These are phyloP conservation scores for Phialophora chinensis DNA, from an alignment of 2,329 filamentous ascomycete genomes.

Conservation along the genomic window DNA sequence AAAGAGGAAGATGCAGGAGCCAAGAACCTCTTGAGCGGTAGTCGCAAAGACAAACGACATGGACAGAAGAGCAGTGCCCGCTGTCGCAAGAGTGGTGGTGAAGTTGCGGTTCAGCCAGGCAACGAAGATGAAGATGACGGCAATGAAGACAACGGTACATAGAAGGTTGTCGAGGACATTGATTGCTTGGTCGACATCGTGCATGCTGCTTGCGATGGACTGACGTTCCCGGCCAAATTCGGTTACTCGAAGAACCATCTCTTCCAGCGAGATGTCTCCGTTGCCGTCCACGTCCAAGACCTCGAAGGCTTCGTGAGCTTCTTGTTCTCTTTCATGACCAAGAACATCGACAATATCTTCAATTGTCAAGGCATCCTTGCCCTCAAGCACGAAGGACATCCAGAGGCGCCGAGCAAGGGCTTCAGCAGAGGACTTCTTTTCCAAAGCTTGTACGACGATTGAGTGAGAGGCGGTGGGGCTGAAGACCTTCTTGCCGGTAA, in stretches of 20 bases:
- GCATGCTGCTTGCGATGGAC: conserved; percentile 89
- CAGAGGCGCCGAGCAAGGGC: conserved; percentile 93
- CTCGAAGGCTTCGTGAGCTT: conserved; percentile 84
- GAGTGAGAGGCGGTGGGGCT: conserved; percentile 90
- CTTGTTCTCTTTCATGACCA: conserved; percentile 71
- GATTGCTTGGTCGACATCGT: conserved; percentile 95
- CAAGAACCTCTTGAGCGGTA: conserved; percentile 92
- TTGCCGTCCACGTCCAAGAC: conserved; percentile 86
- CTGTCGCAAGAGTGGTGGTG: conserved; percentile 82
- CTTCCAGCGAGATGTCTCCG: conserved; percentile 91
- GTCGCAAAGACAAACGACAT: conserved; percentile 96
- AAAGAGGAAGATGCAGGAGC: conserved; percentile 97
- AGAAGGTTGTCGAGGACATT: conserved; percentile 87
- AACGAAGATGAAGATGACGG: conserved; percentile 84
- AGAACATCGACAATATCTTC: conserved; percentile 91
- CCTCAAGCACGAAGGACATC: conserved; percentile 97
- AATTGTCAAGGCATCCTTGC: conserved; percentile 74
- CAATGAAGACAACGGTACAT: conserved; percentile 77
- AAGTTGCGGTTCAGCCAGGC: conserved; percentile 89
- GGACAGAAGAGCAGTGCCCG: conserved; percentile 88
- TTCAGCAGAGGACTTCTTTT: conserved; percentile 82
- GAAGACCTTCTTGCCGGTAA: conserved; percentile 94
- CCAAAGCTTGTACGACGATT: conserved; percentile 84
- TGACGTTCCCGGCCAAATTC: conserved; percentile 87
- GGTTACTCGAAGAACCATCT: conserved; percentile 87